Percentiles rank a stretch among this genome's conserved stretches.
phyloP scores from a whole-genome alignment of 106 monocot species.

The Acanthochlamys bracteata region DNA sequence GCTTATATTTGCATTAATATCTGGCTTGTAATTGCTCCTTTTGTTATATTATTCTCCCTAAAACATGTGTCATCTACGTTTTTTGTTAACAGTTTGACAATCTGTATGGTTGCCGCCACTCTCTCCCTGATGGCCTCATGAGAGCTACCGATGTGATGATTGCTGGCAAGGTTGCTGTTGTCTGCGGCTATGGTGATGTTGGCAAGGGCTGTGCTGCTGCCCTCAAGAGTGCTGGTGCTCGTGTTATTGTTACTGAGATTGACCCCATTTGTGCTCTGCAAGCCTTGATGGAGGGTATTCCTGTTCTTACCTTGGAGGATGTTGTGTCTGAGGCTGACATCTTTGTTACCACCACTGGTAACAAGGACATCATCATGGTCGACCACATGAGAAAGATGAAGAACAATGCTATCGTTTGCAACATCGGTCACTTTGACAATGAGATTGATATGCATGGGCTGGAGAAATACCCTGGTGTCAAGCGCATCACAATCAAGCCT shows the following conservation, averaged over 20 bases:
- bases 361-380: slow-evolving; percentile 97
- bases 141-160: slow-evolving; percentile 91
- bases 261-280: slow-evolving; percentile 90
- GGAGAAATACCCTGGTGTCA: slow-evolving; percentile 74
- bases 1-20: too few relatives aligned
- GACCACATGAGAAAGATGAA: slow-evolving; percentile 96
- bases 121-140: slow-evolving; percentile 82
- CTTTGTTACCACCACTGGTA: slow-evolving; percentile 84
- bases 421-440: slow-evolving; percentile 92
- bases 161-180: slow-evolving; percentile 82
- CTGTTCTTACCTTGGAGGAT: slow-evolving; percentile 61
- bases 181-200: slow-evolving; percentile 74
- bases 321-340: slow-evolving; percentile 65
- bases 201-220: slow-evolving; percentile 85
- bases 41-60: too few relatives aligned
- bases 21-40: too few relatives aligned
- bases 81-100: slow-evolving; percentile 72
- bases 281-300: slow-evolving; percentile 77
- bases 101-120: slow-evolving; percentile 84
- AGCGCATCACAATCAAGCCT: slow-evolving; percentile 87
- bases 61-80: too few relatives aligned
- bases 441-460: slow-evolving; percentile 88
- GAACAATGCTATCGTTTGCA: slow-evolving; percentile 96
- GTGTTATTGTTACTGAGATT: slow-evolving; percentile 75
- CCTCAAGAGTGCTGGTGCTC: slow-evolving; percentile 82